A percentile compares a stretch with the other conserved stretches of the same genome.
Conservation (phyloP, 2,329 filamentous ascomycete species). For the Cladosporium cucumerinum region DNA sequence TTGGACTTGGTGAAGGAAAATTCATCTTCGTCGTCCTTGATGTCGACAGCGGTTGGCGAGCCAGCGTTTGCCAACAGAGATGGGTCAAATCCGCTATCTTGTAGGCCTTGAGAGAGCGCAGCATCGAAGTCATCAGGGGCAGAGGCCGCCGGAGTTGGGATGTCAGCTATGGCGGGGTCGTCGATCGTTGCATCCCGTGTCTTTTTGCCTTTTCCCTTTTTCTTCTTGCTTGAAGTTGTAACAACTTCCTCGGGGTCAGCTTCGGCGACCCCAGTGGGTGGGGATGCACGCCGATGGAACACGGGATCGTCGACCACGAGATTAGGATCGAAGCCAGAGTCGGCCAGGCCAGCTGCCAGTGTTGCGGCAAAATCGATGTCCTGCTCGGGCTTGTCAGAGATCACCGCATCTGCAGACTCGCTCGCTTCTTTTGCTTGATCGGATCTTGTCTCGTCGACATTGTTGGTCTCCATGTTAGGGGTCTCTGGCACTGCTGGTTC, state of each 20-base stretch:
- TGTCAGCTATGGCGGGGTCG: background rate
- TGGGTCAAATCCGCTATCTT: constrained; percentile 34
- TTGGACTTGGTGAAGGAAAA: constrained; percentile 37
- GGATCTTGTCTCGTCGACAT: background rate
- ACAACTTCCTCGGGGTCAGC: constrained; percentile 33
- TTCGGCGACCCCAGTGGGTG: constrained; percentile 30
- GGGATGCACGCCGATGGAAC: constrained; percentile 36
- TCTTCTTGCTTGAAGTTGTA: constrained; percentile 32
- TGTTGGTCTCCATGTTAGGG: background rate
- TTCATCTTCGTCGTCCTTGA: constrained; percentile 29
- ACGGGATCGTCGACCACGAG: constrained; percentile 43
- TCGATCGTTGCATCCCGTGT: background rate
- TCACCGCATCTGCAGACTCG: background rate
- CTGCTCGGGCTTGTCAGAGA: constrained; percentile 17
- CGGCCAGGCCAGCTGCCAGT: constrained; percentile 44
- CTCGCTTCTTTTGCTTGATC: background rate
- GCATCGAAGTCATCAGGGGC: constrained; percentile 33
- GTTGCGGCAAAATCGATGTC: constrained; percentile 49
- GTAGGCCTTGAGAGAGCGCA: constrained; percentile 36
- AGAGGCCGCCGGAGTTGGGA: constrained; percentile 11
- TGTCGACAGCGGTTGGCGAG: constrained; percentile 29
- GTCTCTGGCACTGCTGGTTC: background rate
- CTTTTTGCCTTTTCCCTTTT: constrained; percentile 15
- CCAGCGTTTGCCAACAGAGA: constrained; percentile 38
- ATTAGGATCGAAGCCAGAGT: constrained; percentile 46